Percentiles rank a stretch among this genome's conserved stretches.
phyloP scores from a whole-genome alignment of 768 basidiomycete genomes.

The Panaeolus cyanescens region DNA sequence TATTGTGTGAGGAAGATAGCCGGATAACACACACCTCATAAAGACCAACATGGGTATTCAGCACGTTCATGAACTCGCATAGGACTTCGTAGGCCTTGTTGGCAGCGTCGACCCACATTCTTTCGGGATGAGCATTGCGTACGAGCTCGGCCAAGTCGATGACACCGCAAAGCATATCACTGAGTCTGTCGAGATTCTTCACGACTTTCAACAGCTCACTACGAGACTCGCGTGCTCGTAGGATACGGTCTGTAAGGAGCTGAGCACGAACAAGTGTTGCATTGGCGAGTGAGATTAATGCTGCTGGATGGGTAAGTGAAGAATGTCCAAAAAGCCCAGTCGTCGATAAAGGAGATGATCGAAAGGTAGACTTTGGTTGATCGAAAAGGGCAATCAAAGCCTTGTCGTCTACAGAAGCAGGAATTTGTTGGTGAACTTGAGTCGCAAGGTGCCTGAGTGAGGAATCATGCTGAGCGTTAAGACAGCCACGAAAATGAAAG shows the following conservation, averaged over 20 bases:
- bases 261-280: slow-evolving; percentile 82
- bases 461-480: slow-evolving; percentile 32
- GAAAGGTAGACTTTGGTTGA: slow-evolving; percentile 46
- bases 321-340: slow-evolving; percentile 89
- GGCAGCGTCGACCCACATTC: slow-evolving; percentile 78
- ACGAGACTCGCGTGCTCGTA: slow-evolving; percentile 69
- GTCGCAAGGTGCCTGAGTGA: slow-evolving; percentile 35
- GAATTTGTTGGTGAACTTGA: slow-evolving; percentile 45
- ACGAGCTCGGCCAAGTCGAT: slow-evolving; percentile 96
- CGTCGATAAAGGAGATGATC: slow-evolving; percentile 44
- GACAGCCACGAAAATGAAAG: slow-evolving; percentile 46
- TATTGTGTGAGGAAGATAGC: background rate
- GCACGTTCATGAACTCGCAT: slow-evolving; percentile 96
- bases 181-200: slow-evolving; percentile 95
- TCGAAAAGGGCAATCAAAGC: slow-evolving; percentile 75
- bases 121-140: slow-evolving; percentile 91
- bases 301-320: slow-evolving; percentile 65
- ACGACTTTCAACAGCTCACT: slow-evolving; percentile 83
- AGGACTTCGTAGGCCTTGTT: slow-evolving; percentile 88
- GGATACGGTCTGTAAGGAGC: slow-evolving; percentile 81
- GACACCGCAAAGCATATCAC: slow-evolving; percentile 93
- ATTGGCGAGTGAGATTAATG: slow-evolving; percentile 72
- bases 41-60: slow-evolving; percentile 91
- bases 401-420: slow-evolving; percentile 65
- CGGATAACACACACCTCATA: slow-evolving; percentile 69